phyloP scores from a whole-genome alignment of 148 eudicot species.

The Amaranthus hypochondriacus region DNA sequence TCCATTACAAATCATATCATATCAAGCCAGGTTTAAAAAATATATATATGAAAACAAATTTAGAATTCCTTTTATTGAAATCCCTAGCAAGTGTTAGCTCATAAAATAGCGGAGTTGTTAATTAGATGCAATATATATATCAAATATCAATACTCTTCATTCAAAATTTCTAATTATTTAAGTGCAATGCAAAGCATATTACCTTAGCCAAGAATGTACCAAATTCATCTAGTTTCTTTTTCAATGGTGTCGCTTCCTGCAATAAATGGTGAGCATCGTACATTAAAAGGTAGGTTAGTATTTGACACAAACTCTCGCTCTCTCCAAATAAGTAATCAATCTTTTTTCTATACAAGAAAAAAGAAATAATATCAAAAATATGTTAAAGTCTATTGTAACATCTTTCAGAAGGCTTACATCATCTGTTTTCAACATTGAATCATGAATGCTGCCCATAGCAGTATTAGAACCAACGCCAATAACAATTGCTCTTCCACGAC shows the following conservation, averaged over 20 bases:
- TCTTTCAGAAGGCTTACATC: slow-evolving; percentile 52
- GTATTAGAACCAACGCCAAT: slow-evolving; percentile 96
- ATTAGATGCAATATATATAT: neutral
- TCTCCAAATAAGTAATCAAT: neutral
- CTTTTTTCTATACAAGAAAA: neutral
- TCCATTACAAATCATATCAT: too few species aligned
- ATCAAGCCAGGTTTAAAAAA: too few species aligned
- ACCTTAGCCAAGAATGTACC: slow-evolving; percentile 99
- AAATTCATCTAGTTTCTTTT: slow-evolving; percentile 94
- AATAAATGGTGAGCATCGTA: slow-evolving; percentile 18
- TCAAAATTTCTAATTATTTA: neutral
- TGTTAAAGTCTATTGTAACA: neutral
- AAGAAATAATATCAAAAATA: neutral
- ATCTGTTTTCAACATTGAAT: slow-evolving; percentile 93
- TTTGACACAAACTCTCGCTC: neutral
- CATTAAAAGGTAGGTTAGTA: neutral
- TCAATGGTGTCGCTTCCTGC: slow-evolving; percentile 95
- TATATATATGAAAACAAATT: too few species aligned
- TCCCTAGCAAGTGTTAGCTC: neutral
- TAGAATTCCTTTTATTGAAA: too few species aligned
- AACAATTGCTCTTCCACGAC: slow-evolving; percentile 92
- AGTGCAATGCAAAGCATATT: slow-evolving; percentile 11
- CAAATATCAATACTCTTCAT: neutral
- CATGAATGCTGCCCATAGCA: slow-evolving; percentile 99
- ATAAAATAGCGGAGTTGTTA: neutral